These are phyloP conservation scores for Helianthus annuus DNA, from an alignment of 129 eudicot genomes.

Conservation along the genomic window HanXRQr2.0-SUNRISE NC_035442.2:67942613-67943112, in stretches of 20 bases:
- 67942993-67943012: background rate
- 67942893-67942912: no score
- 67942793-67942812: background rate
- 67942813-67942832: background rate
- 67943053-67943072: background rate
- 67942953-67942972: no score
- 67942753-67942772: conserved; percentile 86
- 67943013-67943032: no score
- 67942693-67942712: conserved; percentile 71
- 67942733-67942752: conserved; percentile 76
- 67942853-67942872: no score
- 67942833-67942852: background rate
- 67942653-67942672: conserved; percentile 75
- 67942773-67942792: conserved; percentile 44
- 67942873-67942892: background rate
- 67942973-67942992: no score
- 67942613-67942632: conserved; percentile 71
- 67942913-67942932: no score
- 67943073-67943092: background rate
- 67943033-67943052: background rate
- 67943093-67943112: background rate
- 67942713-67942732: conserved; percentile 61
- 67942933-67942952: no score
- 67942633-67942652: conserved; percentile 92
- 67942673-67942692: conserved; percentile 76